Evolutionary conservation across 495 filamentous ascomycete species (phyloP), one percentile per base, ranked within the genome.

Genomic region (Lepidopterella palustris): DNA sequence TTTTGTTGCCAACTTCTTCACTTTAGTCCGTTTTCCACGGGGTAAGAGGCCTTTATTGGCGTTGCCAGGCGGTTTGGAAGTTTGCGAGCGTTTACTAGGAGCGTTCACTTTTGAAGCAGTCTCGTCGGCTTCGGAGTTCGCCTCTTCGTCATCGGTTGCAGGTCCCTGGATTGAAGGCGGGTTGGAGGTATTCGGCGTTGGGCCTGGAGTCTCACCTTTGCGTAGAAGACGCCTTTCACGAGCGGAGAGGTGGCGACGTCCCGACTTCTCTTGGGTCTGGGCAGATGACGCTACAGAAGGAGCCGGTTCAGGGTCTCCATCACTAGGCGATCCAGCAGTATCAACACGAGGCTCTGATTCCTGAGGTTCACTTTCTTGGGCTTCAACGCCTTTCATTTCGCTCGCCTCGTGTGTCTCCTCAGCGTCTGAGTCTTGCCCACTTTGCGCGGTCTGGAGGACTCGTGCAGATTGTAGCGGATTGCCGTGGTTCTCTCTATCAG

Each of bases 1-100:
- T 74, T 97, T 97, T 48, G 80, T 74, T 25, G 90, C 89, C 0
- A 88, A 82, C 68, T 95, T 96, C 76, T 93, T 96, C 47, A 83
- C 82, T 69, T 96, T 98, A 45, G 78, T 80, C 57, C 82, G 84
- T 72, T 95, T 92, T 35, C 91, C 93, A 25, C 92, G 89, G 39
- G 87, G 64, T 8, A 83, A 29, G 72, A 72, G 31, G 6, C 39
- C 53, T 29, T 48, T 63, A 18, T 49, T 42, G 9, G 20, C 45
- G 31, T 25, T 50, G 2, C 9, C 24, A 24, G 47, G 21, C 5
- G 49, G 29, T 45, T 59, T 71, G 69, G 57, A 61, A 63, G 64
- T 51, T 58, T 70, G 55, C 56, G 60, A 67, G 32, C 52, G 58
- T 42, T 59, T 64, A 26, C 40, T 40, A 54, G 61, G 51, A 31